Base-by-base conservation (phyloP, 2,329 filamentous ascomycete species). In the Venturia oleaginea region DNA sequence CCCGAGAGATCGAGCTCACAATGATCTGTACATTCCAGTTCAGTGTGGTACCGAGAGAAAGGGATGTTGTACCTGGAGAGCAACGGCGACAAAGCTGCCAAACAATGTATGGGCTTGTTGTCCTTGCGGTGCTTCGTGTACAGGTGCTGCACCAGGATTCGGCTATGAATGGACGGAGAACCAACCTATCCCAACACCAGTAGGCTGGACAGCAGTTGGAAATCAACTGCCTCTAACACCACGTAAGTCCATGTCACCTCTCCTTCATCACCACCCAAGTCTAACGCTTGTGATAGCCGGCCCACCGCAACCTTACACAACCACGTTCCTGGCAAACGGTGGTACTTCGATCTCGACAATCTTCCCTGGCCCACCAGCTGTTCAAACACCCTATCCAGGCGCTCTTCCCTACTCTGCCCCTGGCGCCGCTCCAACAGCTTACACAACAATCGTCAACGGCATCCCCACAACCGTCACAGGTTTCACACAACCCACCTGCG, bases 1-100 rank as follows among this genome's bases (percentile, higher is more conserved):
- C 34, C 59, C 59, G 7, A 19, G 59, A 60, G 59, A 60, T 60
- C 32, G 59, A 24, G 34, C 11, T 15, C 37, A 40, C 37, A 43
- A 43, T 40, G 59, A 40, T 60, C 32, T 60, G 22, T 60, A 60
- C 15, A 40, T 40, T 40, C 59, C 59, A 40, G 59, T 60, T 19
- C 34, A 57, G 51, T 57, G 51, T 34, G 51, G 27, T n/a, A 34
- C 34, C 6, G 59, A 60, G 37, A 40, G 40, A 27, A 60, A 32
- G 17, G 59, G 59, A 5, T 60, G 59, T 22, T 60, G 59, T 43
- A 60, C 59, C 13, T 60, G 59, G 59, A 40, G 59, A 22, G 59
- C 59, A n/a, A 60, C 59, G n/a, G 59, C 59, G 34, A 60, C 59
- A n/a, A 60, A 60, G 11, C n/a, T 60, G 19, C 51, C 51, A 37